Evolutionary conservation across 257 asterid genomes (phyloP), one percentile per base, ranked within the genome.

Genomic region (Solanum sejunctum): DNA sequence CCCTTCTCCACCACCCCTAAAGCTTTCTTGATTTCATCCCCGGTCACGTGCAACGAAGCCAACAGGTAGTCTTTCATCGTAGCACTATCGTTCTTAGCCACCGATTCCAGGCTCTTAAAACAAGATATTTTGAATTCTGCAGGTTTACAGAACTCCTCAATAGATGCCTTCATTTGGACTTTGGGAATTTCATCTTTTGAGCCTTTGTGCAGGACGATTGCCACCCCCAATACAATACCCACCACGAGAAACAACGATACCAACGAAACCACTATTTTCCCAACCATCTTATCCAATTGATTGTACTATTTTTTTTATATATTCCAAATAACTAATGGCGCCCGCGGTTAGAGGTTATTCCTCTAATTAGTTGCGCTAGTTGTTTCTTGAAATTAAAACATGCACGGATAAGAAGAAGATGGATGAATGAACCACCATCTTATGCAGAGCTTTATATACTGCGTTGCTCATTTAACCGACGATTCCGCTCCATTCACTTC

Each of bases 171-270:
- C 93, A 88, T 89, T 13, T 93, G 85, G 8, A 86, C 13, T 8
- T 28, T 41, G 21, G 78, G 11, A 6, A 21, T 67, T 7, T 21
- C 51, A 13, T 60, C 63, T n/a, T 72, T 23, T 5, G 54, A 16
- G 6, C 69, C 73, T 21, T 72, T 66, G 17, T 87, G 83, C 77
- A 86, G 57, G 7, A 89, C 85, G 13, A 85, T 87, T 17, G 92
- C 89, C 0, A 91, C 94, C 1, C 95, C 98, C 70, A 93, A 84
- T 10, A 92, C 88, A 5, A 90, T 92, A 0, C 96, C 97, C 2
- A 92, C 92, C 47, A 95, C 91, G 15, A 95, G 89, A 41, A 95
- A 56, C 66, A 93, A 28, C 49, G 95, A 90, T 69, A 93, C 92
- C 52, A 86, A 26, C 0, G 94, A 88, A 3, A 92, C 84, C 0